Percentiles rank a stretch among this genome's conserved stretches.
Conservation (phyloP, 768 basidiomycete genomes). For the Russula emetica region DNA sequence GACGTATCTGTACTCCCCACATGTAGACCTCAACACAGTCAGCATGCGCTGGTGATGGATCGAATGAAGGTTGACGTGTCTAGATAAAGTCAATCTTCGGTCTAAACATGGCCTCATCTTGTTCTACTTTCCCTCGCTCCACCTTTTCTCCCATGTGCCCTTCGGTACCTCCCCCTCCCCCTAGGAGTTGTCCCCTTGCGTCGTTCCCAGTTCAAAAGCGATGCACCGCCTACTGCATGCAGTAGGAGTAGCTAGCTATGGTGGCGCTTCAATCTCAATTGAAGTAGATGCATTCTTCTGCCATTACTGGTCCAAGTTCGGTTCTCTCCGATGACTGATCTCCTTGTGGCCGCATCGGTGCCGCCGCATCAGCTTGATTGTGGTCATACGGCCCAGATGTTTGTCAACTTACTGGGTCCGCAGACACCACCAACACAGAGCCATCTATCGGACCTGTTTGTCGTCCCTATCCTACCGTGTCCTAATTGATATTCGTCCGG, state of each 20-base stretch:
- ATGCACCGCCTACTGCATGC: background rate
- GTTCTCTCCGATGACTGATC: constrained; percentile 4
- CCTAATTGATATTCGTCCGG: background rate
- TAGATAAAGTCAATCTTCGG: background rate
- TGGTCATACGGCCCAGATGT: background rate
- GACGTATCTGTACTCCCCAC: background rate
- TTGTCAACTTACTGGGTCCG: background rate
- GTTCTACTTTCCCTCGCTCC: background rate
- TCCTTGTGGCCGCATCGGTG: background rate
- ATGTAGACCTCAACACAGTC: background rate
- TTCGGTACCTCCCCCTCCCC: background rate
- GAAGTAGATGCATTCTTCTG: background rate
- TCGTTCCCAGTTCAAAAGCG: background rate
- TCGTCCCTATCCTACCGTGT: background rate
- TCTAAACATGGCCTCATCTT: background rate
- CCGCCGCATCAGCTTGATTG: background rate
- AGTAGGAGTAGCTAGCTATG: background rate
- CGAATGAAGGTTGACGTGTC: background rate
- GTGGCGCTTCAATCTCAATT: background rate
- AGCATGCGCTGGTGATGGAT: background rate
- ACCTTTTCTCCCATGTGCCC: background rate
- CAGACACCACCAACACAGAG: background rate
- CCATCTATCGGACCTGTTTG: background rate
- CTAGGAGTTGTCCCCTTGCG: background rate
- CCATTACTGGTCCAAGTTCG: background rate